Conservation (phyloP, 2,329 filamentous ascomycete species). For the Cercospora sojina region DNA sequence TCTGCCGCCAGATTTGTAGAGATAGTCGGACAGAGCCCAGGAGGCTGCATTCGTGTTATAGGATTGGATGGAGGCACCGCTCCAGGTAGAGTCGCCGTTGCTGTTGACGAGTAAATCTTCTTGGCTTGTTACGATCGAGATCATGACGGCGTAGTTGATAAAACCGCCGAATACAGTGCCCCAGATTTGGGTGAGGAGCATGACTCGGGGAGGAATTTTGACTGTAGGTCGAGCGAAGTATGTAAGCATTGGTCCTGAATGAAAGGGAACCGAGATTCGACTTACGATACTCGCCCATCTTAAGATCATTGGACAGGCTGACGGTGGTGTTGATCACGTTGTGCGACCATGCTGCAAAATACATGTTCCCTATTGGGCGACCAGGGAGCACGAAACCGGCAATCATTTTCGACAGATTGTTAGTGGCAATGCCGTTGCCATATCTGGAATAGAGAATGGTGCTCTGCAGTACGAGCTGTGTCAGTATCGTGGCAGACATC, state of each 20-base stretch:
- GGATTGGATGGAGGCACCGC: constrained; percentile 52
- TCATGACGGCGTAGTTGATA: constrained; percentile 54
- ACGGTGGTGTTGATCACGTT: constrained; percentile 55
- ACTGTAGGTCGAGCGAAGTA: not conserved
- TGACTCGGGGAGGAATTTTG: constrained; percentile 56
- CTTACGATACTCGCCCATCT: constrained; percentile 60
- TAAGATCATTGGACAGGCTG: constrained; percentile 54
- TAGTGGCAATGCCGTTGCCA: constrained; percentile 59
- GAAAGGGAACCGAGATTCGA: not conserved
- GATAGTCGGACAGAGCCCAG: constrained; percentile 53
- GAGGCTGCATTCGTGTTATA: constrained; percentile 41
- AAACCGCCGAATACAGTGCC: constrained; percentile 54
- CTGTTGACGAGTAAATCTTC: constrained; percentile 49
- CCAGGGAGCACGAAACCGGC: constrained; percentile 54
- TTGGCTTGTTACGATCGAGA: constrained; percentile 52
- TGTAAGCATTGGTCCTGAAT: not conserved
- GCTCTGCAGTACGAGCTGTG: constrained; percentile 35
- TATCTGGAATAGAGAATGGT: constrained; percentile 43
- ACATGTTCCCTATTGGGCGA: constrained; percentile 57
- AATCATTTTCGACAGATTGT: constrained; percentile 59
- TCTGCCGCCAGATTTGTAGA: constrained; percentile 49
- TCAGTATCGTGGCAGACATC: not conserved
- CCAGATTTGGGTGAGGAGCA: constrained; percentile 59
- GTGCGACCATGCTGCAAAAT: constrained; percentile 60
- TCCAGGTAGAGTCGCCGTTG: constrained; percentile 55